phyloP scores from a whole-genome alignment of 2,329 filamentous ascomycete genomes.

The Aspergillus novoparasiticus region DNA sequence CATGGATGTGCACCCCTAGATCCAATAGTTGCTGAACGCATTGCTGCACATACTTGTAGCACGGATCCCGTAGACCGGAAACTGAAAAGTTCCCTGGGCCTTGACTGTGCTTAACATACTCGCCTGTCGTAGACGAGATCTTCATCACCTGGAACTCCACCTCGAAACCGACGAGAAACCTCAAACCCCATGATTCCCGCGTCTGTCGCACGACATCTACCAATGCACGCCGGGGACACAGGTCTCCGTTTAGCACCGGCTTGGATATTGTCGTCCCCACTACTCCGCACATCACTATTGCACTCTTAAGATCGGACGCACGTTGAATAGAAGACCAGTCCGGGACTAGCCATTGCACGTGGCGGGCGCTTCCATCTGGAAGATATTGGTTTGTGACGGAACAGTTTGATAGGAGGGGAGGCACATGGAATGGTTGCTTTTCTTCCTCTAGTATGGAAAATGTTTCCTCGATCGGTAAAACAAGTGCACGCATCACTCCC shows the following conservation, averaged over 20 bases:
- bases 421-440: neutral
- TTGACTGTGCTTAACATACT: neutral
- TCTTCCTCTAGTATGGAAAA: neutral
- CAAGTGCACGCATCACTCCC: no score
- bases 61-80: constrained; percentile 8
- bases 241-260: neutral
- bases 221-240: constrained; percentile 13
- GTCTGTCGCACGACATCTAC: constrained; percentile 6
- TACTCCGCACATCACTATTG: neutral
- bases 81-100: neutral
- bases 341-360: neutral
- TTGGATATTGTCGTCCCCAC: neutral
- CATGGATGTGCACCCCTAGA: constrained; percentile 13
- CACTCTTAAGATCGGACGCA: neutral
- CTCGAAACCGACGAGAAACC: constrained; percentile 18
- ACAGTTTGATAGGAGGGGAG: neutral
- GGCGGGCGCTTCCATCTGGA: neutral
- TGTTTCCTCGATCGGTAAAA: neutral
- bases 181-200: neutral
- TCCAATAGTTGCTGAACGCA: neutral
- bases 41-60: constrained; percentile 10
- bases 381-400: neutral
- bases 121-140: neutral
- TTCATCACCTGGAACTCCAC: constrained; percentile 16
- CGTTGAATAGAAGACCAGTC: neutral